Percentiles rank a stretch among this genome's conserved stretches.
phyloP scores from a whole-genome alignment of 225 moss, liverwort and hornwort genomes.

The Physcomitrium patens region DNA sequence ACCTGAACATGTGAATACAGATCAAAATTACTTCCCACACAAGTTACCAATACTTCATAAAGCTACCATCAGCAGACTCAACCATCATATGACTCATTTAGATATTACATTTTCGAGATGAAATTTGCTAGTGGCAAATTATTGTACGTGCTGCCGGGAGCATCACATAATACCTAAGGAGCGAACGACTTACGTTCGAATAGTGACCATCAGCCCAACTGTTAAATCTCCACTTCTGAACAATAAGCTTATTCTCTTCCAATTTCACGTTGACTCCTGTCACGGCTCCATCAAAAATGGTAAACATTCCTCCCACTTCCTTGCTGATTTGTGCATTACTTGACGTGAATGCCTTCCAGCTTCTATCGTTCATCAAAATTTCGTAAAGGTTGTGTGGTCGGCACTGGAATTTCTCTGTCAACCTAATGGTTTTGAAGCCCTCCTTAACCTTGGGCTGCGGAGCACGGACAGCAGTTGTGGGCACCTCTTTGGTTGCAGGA shows the following conservation, averaged over 20 bases:
- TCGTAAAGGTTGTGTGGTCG: conserved; percentile 82
- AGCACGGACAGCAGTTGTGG: conserved; percentile 45
- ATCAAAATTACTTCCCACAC: conserved; percentile 14
- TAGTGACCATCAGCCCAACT: conserved; percentile 91
- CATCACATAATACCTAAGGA: neutral
- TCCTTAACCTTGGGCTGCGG: conserved; percentile 66
- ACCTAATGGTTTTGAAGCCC: conserved; percentile 80
- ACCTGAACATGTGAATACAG: conserved; percentile 54
- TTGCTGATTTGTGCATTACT: conserved; percentile 84
- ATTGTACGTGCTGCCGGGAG: neutral
- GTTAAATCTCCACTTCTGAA: conserved; percentile 93
- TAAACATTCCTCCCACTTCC: conserved; percentile 83
- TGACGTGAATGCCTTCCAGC: conserved; percentile 93
- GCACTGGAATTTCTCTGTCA: conserved; percentile 93
- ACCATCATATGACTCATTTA: neutral
- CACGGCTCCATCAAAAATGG: conserved; percentile 92
- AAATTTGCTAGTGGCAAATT: neutral
- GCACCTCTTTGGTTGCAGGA: conserved; percentile 40
- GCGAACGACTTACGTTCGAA: conserved; percentile 67
- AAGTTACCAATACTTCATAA: neutral
- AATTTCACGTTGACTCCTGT: conserved; percentile 80
- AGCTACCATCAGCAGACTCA: neutral
- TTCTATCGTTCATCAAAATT: conserved; percentile 79
- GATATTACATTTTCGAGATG: neutral
- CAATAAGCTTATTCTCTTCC: conserved; percentile 88